phyloP scores from a whole-genome alignment of 208 protist species.

The Lotmaria passim region DNA sequence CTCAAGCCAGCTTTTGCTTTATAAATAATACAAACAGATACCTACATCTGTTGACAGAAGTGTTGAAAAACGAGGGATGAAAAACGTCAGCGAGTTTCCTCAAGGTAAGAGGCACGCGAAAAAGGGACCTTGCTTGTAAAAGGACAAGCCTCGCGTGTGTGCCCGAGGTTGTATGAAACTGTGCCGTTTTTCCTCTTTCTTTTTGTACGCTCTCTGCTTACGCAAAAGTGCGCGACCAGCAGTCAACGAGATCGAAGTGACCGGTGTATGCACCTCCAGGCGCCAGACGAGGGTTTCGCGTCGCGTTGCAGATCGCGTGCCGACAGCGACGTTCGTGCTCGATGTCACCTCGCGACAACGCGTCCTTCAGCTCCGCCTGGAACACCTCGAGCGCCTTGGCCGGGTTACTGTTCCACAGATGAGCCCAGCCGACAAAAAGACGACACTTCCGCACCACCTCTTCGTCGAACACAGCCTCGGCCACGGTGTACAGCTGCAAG shows the following conservation, averaged over 20 bases:
- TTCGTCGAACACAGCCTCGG: constrained; percentile 42
- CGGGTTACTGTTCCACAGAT: constrained; percentile 63
- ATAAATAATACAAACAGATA: no score
- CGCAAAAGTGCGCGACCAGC: constrained; percentile 39
- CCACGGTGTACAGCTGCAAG: constrained; percentile 48
- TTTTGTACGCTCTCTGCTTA: constrained; percentile 10
- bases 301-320: constrained; percentile 57
- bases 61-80: no score
- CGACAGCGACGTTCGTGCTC: constrained; percentile 66
- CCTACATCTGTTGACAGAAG: no score
- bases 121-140: no score
- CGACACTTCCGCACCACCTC: constrained; percentile 60
- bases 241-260: constrained; percentile 39
- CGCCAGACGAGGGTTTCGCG: constrained; percentile 32
- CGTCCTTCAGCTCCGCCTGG: constrained; percentile 35
- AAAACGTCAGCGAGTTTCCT: no score
- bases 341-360: constrained; percentile 31
- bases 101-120: no score
- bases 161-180: no score
- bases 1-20: no score
- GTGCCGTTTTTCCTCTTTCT: neutral
- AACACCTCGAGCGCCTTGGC: constrained; percentile 51
- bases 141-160: no score
- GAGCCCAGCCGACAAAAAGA: constrained; percentile 75
- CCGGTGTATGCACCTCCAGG: constrained; percentile 18